Evolutionary conservation across 2,329 filamentous ascomycete genomes (phyloP).

Genomic region (Ophiocordyceps camponoti-floridani): DNA sequence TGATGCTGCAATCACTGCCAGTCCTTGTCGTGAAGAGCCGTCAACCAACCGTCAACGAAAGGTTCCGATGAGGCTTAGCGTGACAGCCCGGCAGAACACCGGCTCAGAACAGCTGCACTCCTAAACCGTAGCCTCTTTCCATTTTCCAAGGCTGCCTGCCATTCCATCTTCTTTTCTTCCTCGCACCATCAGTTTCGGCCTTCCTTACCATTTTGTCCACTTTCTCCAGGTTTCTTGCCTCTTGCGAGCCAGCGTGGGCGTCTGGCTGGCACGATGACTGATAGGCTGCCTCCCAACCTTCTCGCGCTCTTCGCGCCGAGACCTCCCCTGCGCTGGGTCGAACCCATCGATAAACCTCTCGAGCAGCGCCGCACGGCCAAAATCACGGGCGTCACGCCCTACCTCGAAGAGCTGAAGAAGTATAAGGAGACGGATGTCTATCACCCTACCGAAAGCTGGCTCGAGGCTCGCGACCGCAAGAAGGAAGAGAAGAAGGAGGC

Average conservation of each 20-base stretch:
- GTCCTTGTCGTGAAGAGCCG: too few species aligned
- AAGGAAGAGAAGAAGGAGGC: conserved; percentile 62
- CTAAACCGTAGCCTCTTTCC: not conserved
- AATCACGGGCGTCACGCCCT: conserved; percentile 58
- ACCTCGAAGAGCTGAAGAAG: conserved; percentile 52
- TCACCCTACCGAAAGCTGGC: conserved; percentile 77
- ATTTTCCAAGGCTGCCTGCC: not conserved
- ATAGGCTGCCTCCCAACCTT: conserved; percentile 85
- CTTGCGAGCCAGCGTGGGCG: not conserved
- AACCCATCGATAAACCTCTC: conserved; percentile 64
- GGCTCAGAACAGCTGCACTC: not conserved
- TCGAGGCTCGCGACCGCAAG: conserved; percentile 70
- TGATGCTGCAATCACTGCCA: conserved; percentile 3
- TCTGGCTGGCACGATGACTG: conserved; percentile 49
- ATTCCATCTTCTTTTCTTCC: not conserved
- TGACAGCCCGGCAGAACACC: not conserved
- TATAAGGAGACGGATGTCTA: conserved; percentile 67
- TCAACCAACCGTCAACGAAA: not conserved
- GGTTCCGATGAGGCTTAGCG: conserved; percentile 8
- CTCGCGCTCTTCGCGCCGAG: conserved; percentile 90
- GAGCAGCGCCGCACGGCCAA: conserved; percentile 62
- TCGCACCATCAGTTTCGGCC: not conserved
- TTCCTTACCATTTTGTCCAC: too few species aligned
- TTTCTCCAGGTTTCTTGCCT: too few species aligned
- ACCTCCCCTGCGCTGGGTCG: conserved; percentile 77